These are phyloP conservation scores for Lachancea kluyveri DNA, from an alignment of 805 yeast genomes.

Conservation along the genomic window DNA sequence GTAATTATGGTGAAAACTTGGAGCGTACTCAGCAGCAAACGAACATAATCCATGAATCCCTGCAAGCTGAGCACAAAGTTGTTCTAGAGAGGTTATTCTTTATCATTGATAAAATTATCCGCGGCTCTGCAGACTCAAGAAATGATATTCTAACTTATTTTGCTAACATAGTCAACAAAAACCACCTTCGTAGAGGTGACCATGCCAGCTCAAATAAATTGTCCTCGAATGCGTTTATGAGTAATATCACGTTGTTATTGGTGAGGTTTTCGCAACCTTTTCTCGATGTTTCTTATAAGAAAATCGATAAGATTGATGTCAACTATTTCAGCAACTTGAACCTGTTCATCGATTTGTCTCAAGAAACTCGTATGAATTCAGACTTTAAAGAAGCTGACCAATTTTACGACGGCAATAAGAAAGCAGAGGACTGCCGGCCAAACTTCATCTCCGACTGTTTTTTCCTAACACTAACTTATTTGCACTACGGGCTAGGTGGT, in stretches of 20 bases:
- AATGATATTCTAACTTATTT: constrained; percentile 59
- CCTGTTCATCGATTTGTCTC: constrained; percentile 55
- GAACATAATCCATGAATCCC: constrained; percentile 46
- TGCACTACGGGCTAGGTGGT: constrained; percentile 90
- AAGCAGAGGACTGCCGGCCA: constrained; percentile 31
- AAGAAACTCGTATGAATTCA: constrained; percentile 79
- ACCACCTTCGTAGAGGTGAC: constrained; percentile 82
- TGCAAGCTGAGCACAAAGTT: constrained; percentile 58
- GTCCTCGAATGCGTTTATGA: constrained; percentile 77
- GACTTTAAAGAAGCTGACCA: constrained; percentile 64
- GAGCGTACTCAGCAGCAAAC: constrained; percentile 38
- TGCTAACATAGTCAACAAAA: constrained; percentile 66
- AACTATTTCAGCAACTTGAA: constrained; percentile 54
- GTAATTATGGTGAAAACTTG: constrained; percentile 37
- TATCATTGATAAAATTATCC: constrained; percentile 64
- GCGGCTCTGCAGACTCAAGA: constrained; percentile 67
- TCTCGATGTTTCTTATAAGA: constrained; percentile 55
- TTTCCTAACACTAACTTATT: constrained; percentile 66
- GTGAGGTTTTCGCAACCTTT: constrained; percentile 79
- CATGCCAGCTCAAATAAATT: constrained; percentile 64
- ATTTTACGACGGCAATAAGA: constrained; percentile 39
- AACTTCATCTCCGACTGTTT: constrained; percentile 93
- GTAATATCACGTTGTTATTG: constrained; percentile 63
- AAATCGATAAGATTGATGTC: constrained; percentile 70
- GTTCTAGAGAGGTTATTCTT: constrained; percentile 58